These are phyloP conservation scores for Stemphylium lycopersici DNA, from an alignment of 2,329 filamentous ascomycete genomes.

Conservation along the genomic window DNA sequence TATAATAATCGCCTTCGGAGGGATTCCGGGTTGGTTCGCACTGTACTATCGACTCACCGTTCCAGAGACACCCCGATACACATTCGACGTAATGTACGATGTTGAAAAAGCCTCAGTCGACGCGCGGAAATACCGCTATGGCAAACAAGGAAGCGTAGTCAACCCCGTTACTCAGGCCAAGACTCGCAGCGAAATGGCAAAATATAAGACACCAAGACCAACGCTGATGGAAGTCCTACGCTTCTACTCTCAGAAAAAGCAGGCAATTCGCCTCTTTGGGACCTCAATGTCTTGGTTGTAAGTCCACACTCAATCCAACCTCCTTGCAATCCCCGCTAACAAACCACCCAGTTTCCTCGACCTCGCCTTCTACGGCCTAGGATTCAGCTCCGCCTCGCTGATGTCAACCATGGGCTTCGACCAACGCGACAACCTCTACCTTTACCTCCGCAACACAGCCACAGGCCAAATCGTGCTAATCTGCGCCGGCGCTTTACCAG, in stretches of 20 bases:
- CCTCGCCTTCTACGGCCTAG: slow-evolving; percentile 62
- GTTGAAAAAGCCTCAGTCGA: slow-evolving; percentile 69
- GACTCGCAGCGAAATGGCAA: slow-evolving; percentile 52
- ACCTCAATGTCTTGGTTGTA: slow-evolving; percentile 82
- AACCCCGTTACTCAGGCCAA: slow-evolving; percentile 70
- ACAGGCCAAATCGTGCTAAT: slow-evolving; percentile 81
- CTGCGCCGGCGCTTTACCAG: slow-evolving; percentile 77
- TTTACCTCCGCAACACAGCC: slow-evolving; percentile 74
- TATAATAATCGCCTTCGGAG: slow-evolving; percentile 78
- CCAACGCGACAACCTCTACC: slow-evolving; percentile 67
- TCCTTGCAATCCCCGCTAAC: background rate
- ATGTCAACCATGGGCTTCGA: slow-evolving; percentile 75
- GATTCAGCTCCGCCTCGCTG: slow-evolving; percentile 77
- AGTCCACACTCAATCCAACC: background rate
- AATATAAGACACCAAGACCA: slow-evolving; percentile 42
- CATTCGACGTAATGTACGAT: slow-evolving; percentile 79
- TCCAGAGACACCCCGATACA: slow-evolving; percentile 86
- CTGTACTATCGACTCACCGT: slow-evolving; percentile 88
- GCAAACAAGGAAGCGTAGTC: slow-evolving; percentile 62
- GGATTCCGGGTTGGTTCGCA: slow-evolving; percentile 78
- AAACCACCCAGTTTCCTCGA: slow-evolving; percentile 61
- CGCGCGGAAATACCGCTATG: slow-evolving; percentile 73
- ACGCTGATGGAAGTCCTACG: slow-evolving; percentile 65
- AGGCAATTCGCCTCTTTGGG: slow-evolving; percentile 72
- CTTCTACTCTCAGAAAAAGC: slow-evolving; percentile 73